Base-by-base conservation (phyloP, 78 protist species). In the Dictyostelium capitatum region DNA sequence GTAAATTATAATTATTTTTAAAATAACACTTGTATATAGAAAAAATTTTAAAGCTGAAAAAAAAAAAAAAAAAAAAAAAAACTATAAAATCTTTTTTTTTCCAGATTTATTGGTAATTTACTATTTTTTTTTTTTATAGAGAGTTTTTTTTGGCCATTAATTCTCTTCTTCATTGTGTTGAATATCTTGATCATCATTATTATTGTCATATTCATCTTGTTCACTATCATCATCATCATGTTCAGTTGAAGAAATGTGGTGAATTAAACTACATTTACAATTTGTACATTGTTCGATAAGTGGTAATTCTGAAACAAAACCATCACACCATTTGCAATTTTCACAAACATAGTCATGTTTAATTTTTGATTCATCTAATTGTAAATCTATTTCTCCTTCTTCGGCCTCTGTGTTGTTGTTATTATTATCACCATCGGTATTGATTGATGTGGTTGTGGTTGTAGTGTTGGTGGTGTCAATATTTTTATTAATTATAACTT, bases 181-280 rank as follows among this genome's bases (percentile, higher is more conserved):
- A 53, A 53, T 15, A 57, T 30, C 70, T 11, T 53, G 23, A 19
- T 67, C 75, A 15, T 32, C 75, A 32, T 11, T 17, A 32, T 15
- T 32, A 32, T 28, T 28, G 15, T 32, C 10, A 20, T 12, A 67
- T 30, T 67, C 30, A 32, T 67, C 77, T 28, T 57, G 19, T n/a
- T 81, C 89, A 43, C 46, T 77, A 9, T 43, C 54, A 62, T 54
- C 56, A 56, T 75, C 30, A 25, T 48, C 79, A 51, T 14, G n/a
- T 0, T 70, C 82, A 19, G n/a, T 15, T 17, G 54, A 8, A 2
- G 65, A 25, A 17, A 84, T 84, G 70, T 84, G 92, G 15, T 74
- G 25, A 62, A 84, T 84, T 23, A 64, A 46, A 17, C 74, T n/a
- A 84, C 92, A 84, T 72, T 79, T 79, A 74, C 92, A 84, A 70